Evolutionary conservation across 139 green algal genomes (phyloP), one percentile per base, ranked within the genome.

Genomic region (Chlorella ohadii): DNA sequence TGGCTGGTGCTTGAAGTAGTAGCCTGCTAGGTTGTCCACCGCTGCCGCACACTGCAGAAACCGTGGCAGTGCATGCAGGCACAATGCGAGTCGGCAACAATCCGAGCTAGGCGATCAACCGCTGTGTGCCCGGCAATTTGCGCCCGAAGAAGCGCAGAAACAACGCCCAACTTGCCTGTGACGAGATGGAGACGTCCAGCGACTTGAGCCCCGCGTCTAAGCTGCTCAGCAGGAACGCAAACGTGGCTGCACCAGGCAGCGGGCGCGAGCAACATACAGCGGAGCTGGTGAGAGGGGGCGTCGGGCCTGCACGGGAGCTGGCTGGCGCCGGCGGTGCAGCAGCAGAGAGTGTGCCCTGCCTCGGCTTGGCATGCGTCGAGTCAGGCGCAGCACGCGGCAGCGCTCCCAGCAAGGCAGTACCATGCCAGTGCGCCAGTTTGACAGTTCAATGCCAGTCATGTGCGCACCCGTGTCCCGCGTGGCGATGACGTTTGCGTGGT

Each of bases 1-100:
- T 16, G 89, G 87, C 72, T 86, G 74, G 82, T 87, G 82, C 81
- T 91, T 94, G 90, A 96, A 95, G 89, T 95, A 96, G 79, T 92
- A 99, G 28, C 89, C 94, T 0, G 94, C 96, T 25, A 99, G 89
- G 88, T 97, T 95, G 91, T 99, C 96, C 3, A 99, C 87, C 0
- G 96, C 97, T 16, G 92, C 90, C 13, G 97, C 97, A 72, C 96
- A 98, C 72, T 94, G 88, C 38, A 77, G 19, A 27, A 11, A 6
- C 6, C 44, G 44, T 55, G 44, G n/a, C n/a, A n/a, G n/a, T n/a
- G n/a, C n/a, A n/a, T n/a, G n/a, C n/a, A n/a, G n/a, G n/a, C n/a
- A n/a, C n/a, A n/a, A n/a, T n/a, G n/a, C n/a, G n/a, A n/a, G n/a
- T n/a, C n/a, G 44, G 44, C 44, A 51, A 51, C 44, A 51, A 51